Evolutionary conservation across 176 grass and related monocot genomes (phyloP), one percentile per base, ranked within the genome.

Genomic region (Aegilops tauschii): DNA sequence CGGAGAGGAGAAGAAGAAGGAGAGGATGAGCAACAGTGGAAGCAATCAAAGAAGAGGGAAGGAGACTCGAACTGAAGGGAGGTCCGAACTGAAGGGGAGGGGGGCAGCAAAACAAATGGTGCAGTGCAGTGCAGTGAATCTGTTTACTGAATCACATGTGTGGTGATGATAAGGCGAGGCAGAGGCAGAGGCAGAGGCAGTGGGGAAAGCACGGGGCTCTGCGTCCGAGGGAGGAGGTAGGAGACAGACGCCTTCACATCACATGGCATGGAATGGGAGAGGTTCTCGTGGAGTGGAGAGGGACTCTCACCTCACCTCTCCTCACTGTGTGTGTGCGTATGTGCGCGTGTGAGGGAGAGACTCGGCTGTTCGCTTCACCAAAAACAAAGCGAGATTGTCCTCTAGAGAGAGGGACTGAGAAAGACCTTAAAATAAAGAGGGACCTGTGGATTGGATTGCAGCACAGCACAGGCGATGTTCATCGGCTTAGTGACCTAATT

Each of bases 41-140:
- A 58, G 61, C 69, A 83, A 86, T 85, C 83, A 94, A 89, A 79
- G 83, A 88, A 49, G 27, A 65, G 76, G 49, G 77, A 59, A 65
- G 29, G 21, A 10, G 67, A 83, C 39, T 39, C 1, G 6, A 37
- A 36, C 35, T 10, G 45, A 17, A 54, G 14, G 50, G 50, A 25
- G 23, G 23, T 25, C 23, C 1, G 6, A 37, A 36, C 35, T 10
- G 45, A 17, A 54, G 14, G 50, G 50, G 14, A 17, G 49, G 14
- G 49, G 16, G 50, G 61, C 75, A 80, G 67, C 81, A 80, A 85
- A 87, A 88, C 72, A 90, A 84, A 87, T 36, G 83, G 71, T 75
- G 68, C 84, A 42, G 84, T 8, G 45, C 37, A 73, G 83, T 20
- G 64, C 52, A 70, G 73, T 77, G 73, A 72, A 42, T 59, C 36